Conservation (phyloP, 2,329 filamentous ascomycete species). For the Fusarium hostae region DNA sequence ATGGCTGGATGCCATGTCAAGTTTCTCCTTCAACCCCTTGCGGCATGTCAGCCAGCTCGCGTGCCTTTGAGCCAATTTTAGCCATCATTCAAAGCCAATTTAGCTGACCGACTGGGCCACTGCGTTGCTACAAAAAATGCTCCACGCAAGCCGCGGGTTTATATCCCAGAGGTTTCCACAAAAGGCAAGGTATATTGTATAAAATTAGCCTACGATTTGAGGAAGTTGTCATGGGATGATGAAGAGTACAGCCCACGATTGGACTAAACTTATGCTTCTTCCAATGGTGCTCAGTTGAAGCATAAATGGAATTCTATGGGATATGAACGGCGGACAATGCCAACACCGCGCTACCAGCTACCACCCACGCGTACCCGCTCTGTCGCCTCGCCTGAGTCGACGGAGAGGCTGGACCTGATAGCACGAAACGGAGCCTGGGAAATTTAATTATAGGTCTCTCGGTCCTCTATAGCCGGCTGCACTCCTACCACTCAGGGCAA, state of each 20-base stretch:
- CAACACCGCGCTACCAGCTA: slow-evolving; percentile 4
- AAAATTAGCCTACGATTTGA: neutral
- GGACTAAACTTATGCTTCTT: neutral
- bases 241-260: neutral
- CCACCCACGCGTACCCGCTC: slow-evolving; percentile 28
- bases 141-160: slow-evolving; percentile 29
- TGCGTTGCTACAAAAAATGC: slow-evolving; percentile 12
- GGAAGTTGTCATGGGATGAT: neutral
- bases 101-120: slow-evolving; percentile 22
- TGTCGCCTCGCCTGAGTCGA: slow-evolving; percentile 32
- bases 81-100: slow-evolving; percentile 22
- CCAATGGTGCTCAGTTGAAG: neutral
- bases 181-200: neutral
- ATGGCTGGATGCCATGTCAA: slow-evolving; percentile 13
- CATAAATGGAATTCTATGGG: neutral
- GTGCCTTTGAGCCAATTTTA: slow-evolving; percentile 36
- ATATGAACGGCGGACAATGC: slow-evolving; percentile 1
- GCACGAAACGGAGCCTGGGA: slow-evolving; percentile 34
- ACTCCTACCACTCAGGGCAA: slow-evolving; percentile 13
- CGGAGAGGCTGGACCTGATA: slow-evolving; percentile 10
- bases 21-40: slow-evolving; percentile 1
- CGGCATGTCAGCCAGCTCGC: slow-evolving; percentile 24
- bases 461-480: neutral
- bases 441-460: slow-evolving; percentile 40
- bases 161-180: neutral